These are phyloP conservation scores for Suillus paluster DNA, from an alignment of 768 basidiomycete species.

Conservation along the genomic window DNA sequence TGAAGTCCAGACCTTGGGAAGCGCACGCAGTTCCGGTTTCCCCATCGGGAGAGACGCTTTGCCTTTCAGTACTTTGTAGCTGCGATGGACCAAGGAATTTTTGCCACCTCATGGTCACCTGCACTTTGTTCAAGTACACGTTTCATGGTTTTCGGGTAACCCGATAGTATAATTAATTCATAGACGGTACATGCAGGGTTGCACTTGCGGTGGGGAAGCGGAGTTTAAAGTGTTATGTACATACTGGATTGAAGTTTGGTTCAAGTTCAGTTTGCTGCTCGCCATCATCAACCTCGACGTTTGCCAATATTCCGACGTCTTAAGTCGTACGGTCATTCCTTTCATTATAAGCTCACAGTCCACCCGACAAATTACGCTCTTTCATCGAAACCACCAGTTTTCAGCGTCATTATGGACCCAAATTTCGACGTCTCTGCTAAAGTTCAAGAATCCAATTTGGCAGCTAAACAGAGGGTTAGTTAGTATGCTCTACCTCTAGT, in stretches of 20 bases:
- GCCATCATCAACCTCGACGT: constrained; percentile 27
- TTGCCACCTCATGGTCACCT: neutral
- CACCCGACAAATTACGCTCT: constrained; percentile 38
- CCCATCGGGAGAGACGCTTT: constrained; percentile 1
- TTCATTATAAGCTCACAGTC: constrained; percentile 41
- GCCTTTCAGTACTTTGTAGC: neutral
- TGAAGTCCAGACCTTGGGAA: too few relatives aligned
- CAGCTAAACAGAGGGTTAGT: constrained; percentile 49
- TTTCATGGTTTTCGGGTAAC: neutral
- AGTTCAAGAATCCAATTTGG: constrained; percentile 33
- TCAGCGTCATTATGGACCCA: constrained; percentile 48
- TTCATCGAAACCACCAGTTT: too few relatives aligned
- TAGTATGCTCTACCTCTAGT: neutral
- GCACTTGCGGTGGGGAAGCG: constrained; percentile 15
- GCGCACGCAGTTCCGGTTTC: too few relatives aligned
- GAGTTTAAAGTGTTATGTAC: constrained; percentile 28
- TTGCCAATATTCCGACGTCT: constrained; percentile 21
- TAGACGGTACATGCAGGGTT: neutral
- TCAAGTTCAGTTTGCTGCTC: constrained; percentile 27
- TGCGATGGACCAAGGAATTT: neutral
- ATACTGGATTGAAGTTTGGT: constrained; percentile 14
- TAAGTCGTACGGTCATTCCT: constrained; percentile 37
- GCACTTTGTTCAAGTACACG: too few relatives aligned
- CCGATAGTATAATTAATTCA: neutral
- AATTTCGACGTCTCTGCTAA: constrained; percentile 29